These are phyloP conservation scores for Patellifolia procumbens DNA, from an alignment of 179 eudicot species.

Conservation along the genomic window DNA sequence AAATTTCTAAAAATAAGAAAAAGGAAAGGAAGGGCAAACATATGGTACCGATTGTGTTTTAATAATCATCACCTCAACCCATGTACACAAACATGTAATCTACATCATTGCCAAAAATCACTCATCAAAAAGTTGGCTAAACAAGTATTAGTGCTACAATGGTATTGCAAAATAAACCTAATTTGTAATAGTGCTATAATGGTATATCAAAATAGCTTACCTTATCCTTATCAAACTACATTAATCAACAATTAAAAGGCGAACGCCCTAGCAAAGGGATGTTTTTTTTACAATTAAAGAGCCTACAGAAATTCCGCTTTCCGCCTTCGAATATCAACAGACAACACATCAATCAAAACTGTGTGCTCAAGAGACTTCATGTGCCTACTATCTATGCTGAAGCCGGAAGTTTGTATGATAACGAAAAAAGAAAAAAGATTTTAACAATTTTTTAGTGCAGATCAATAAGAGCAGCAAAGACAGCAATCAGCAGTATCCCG, in stretches of 20 bases:
- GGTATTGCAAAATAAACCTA: background rate
- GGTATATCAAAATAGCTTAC: background rate
- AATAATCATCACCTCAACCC: too few relatives aligned
- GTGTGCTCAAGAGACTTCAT: constrained; percentile 1
- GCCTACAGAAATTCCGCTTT: constrained; percentile 16
- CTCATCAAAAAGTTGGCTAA: too few relatives aligned
- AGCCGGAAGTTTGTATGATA: background rate
- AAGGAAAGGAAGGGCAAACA: too few relatives aligned
- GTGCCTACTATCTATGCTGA: constrained; percentile 18
- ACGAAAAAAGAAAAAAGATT: too few relatives aligned
- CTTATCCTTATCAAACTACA: constrained; percentile 22
- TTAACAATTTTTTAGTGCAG: background rate
- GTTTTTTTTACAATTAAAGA: constrained; percentile 37
- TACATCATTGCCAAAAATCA: too few relatives aligned
- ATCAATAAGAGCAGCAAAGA: constrained; percentile 15
- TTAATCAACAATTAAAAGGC: constrained; percentile 13
- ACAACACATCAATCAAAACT: constrained; percentile 19
- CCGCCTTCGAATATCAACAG: constrained; percentile 18
- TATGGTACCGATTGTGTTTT: too few relatives aligned
- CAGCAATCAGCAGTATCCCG: constrained; percentile 24
- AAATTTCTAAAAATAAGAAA: too few relatives aligned
- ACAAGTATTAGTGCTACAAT: too few relatives aligned
- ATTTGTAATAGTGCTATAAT: background rate
- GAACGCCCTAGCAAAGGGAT: constrained; percentile 18
- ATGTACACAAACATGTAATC: too few relatives aligned